Evolutionary conservation across 345 rosid species (phyloP), one percentile per base, ranked within the genome.

Genomic region (Rhodomyrtus tomentosa): DNA sequence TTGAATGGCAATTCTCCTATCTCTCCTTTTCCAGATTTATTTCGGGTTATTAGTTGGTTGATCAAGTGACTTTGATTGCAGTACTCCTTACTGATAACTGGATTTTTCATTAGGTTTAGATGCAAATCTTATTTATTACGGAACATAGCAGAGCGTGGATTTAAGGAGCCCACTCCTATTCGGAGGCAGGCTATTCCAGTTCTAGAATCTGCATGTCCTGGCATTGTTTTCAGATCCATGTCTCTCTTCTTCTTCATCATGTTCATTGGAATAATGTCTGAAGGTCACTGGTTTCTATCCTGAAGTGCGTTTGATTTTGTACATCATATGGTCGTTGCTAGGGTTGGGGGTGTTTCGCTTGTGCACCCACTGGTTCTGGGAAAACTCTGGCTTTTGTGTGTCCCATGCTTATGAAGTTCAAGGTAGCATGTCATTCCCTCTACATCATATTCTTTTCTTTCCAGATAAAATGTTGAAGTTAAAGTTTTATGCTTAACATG

Each of bases 311-410:
- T 88, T 53, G 51, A 21, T 85, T 55, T 84, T 86, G 45, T 53
- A 80, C 18, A 15, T 62, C 11, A 62, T 29, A 38, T 0, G 79
- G 45, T 68, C 0, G 1, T 68, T 32, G 25, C 45, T 81, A 97
- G 99, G 98, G 92, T 54, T 95, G 95, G 84, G 98, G 95, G 89
- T 96, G 98, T 90, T 95, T 96, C 85, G 98, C 98, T 27, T 94
- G 96, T 91, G 99, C 99, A 68, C 98, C 98, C 51, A 96, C 99
- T 85, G 99, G 99, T 83, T 95, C 99, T 42, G 98, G 99, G 55
- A 95, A 96, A 87, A 95, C 99, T 82, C 86, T 96, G 86, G 98
- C 98, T 84, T 96, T 96, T 92, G 88, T 96, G 14, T 94, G 93
- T 59, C 98, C 99, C 85, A 95, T 96, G 94, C 94, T 96, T 52